Evolutionary conservation across 2,329 filamentous ascomycete genomes (phyloP).

Genomic region (Fusarium chaquense): DNA sequence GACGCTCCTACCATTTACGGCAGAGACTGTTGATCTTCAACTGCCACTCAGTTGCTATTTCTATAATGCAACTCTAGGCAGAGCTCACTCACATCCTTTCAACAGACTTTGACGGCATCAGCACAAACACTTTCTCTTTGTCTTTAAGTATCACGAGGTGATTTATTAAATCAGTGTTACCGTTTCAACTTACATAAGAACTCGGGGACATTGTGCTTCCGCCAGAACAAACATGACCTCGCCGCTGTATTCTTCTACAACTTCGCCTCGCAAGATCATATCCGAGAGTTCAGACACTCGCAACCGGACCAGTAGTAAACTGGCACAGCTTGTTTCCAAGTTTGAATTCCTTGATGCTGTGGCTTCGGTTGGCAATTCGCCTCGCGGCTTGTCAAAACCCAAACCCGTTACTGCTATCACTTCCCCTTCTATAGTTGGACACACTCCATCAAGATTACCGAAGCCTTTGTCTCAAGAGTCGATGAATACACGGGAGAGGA

Average conservation of each 20-base stretch:
- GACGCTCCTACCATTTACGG: not conserved
- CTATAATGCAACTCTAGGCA: constrained; percentile 5
- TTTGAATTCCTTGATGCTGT: constrained; percentile 51
- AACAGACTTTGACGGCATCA: constrained; percentile 37
- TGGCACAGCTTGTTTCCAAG: constrained; percentile 53
- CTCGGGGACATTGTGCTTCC: not conserved
- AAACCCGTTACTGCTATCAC: not conserved
- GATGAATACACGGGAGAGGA: constrained; percentile 3
- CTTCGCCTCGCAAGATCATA: constrained; percentile 23
- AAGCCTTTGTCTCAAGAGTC: not conserved
- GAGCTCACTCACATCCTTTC: constrained; percentile 24
- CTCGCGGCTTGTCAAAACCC: not conserved
- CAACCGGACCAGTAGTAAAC: constrained; percentile 19
- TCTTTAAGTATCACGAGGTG: constrained; percentile 6
- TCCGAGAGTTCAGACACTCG: constrained; percentile 14
- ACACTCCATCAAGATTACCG: not conserved
- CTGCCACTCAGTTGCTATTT: not conserved
- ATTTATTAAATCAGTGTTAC: constrained; percentile 5
- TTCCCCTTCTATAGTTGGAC: not conserved
- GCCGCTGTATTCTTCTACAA: constrained; percentile 2
- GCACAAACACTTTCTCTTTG: constrained; percentile 20
- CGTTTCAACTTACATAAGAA: not conserved
- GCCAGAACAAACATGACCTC: constrained; percentile 33
- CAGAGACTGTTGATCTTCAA: not conserved
- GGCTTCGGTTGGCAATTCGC: constrained; percentile 5